Evolutionary conservation across 73 alveolate genomes (phyloP).

Genomic region (Blepharisma stoltei): DNA sequence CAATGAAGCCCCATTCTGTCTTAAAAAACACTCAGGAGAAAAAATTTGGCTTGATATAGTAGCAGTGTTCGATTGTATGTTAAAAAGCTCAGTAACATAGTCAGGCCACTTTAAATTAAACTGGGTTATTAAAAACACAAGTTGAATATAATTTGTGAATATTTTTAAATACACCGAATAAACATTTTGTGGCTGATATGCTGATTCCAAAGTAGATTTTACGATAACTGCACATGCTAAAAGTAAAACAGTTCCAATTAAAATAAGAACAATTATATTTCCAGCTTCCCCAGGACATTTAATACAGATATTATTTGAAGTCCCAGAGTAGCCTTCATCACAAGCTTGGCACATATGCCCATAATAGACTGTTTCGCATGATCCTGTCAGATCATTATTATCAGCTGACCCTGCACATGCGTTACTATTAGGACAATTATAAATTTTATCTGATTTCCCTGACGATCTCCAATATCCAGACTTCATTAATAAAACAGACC

Average conservation of each 20-base stretch:
- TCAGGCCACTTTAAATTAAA: constrained; percentile 31
- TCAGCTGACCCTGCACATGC: constrained; percentile 44
- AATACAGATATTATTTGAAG: constrained; percentile 24
- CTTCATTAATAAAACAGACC: constrained; percentile 20
- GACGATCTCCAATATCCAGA: constrained; percentile 42
- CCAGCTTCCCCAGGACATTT: constrained; percentile 35
- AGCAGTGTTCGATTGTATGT: neutral
- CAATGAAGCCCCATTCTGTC: constrained; percentile 8
- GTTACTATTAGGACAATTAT: constrained; percentile 35
- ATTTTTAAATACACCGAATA: constrained; percentile 23
- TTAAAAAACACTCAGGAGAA: constrained; percentile 51
- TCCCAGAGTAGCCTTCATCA: constrained; percentile 25
- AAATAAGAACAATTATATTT: neutral
- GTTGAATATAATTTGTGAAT: constrained; percentile 22
- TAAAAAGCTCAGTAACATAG: neutral
- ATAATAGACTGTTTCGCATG: constrained; percentile 40
- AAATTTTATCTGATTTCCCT: constrained; percentile 32
- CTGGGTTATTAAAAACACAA: constrained; percentile 25
- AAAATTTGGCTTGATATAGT: constrained; percentile 35
- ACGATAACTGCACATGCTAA: constrained; percentile 5
- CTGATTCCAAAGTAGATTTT: neutral
- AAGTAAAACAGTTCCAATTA: neutral
- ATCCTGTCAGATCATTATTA: constrained; percentile 28
- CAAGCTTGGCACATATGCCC: constrained; percentile 46
- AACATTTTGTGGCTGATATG: neutral